phyloP scores from a whole-genome alignment of 306 rosid genomes.

The Corylus americana region DNA sequence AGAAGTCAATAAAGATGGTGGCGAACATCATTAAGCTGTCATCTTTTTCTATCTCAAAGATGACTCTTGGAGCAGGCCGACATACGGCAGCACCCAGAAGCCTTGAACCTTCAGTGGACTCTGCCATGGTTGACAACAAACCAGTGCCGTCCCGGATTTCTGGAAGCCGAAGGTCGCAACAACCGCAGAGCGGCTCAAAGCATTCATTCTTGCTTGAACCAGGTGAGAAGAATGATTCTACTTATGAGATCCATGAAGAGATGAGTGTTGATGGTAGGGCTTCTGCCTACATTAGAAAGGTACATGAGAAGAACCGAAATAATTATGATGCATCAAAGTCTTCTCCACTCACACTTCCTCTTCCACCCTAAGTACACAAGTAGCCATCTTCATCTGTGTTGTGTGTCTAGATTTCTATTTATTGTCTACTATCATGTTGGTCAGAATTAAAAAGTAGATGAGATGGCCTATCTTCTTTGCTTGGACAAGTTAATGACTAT shows the following conservation, averaged over 20 bases:
- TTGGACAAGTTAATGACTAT: not conserved
- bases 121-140: constrained; percentile 27
- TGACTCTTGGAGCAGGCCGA: constrained; percentile 28
- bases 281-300: constrained; percentile 52
- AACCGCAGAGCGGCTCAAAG: constrained; percentile 41
- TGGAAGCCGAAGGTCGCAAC: constrained; percentile 39
- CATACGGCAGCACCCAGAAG: constrained; percentile 4
- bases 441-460: not conserved
- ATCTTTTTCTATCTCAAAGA: constrained; percentile 46
- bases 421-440: not conserved
- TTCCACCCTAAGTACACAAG: constrained; percentile 2
- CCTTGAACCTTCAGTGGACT: constrained; percentile 5
- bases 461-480: not conserved
- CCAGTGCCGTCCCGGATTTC: constrained; percentile 17
- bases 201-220: constrained; percentile 46
- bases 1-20: constrained; percentile 63
- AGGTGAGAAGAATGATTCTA: constrained; percentile 27
- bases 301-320: constrained; percentile 44
- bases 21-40: constrained; percentile 66
- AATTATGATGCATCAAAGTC: constrained; percentile 24
- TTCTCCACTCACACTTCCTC: constrained; percentile 2
- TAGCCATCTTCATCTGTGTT: constrained; percentile 1
- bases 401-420: not conserved
- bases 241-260: constrained; percentile 37
- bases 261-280: constrained; percentile 61